Percentiles rank a stretch among this genome's conserved stretches.
These are phyloP conservation scores for Thielaviopsis cerberus DNA, from an alignment of 2,329 filamentous ascomycete genomes.

Conservation along the genomic window DNA sequence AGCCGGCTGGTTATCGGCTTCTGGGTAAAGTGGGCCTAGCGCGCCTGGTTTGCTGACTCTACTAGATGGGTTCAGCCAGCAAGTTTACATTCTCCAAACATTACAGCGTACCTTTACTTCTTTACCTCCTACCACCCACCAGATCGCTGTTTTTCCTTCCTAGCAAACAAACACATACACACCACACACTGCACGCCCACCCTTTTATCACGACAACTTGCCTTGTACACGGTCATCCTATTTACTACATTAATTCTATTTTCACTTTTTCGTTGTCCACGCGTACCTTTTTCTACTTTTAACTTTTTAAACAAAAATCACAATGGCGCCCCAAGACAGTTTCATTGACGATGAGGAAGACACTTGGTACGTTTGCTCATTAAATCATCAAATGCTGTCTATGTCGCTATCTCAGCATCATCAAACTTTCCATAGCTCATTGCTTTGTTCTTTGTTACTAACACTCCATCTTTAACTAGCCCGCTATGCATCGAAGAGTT, in stretches of 20 bases:
- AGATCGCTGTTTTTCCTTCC: conserved; percentile 1
- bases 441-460: not conserved
- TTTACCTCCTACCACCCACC: not conserved
- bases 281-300: not conserved
- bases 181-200: not conserved
- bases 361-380: conserved; percentile 34
- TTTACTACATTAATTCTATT: conserved; percentile 12
- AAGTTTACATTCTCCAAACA: not conserved
- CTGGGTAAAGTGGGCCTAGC: not conserved
- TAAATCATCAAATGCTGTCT: not conserved
- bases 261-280: conserved; percentile 8
- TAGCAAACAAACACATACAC: not conserved
- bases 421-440: not conserved
- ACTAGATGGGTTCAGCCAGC: not conserved
- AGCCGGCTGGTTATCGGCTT: not conserved
- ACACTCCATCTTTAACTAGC: conserved; percentile 29
- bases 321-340: conserved; percentile 49
- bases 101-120: not conserved
- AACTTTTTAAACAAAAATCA: conserved; percentile 14
- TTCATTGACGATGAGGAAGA: conserved; percentile 58
- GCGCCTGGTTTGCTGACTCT: not conserved
- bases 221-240: conserved; percentile 11
- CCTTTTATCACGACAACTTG: conserved; percentile 2
- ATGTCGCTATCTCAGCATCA: not conserved
- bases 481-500: conserved; percentile 98